Evolutionary conservation across 2,329 filamentous ascomycete genomes (phyloP).

Genomic region (Leptographium wingfieldii): DNA sequence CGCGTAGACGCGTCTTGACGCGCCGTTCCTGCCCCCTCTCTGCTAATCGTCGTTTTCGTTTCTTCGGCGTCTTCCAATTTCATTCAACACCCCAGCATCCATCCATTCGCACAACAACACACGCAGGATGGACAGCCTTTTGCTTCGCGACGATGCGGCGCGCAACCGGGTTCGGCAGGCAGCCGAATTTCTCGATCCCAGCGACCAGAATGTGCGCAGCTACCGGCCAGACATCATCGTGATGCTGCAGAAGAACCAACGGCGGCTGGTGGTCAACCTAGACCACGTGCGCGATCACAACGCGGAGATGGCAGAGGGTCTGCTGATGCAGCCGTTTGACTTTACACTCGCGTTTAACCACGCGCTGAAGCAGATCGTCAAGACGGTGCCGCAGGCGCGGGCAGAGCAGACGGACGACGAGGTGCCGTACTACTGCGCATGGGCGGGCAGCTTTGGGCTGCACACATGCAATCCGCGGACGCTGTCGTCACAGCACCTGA

Average conservation of each 20-base stretch:
- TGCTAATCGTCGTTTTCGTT: background rate
- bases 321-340: slow-evolving; percentile 80
- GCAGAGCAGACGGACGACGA: slow-evolving; percentile 67
- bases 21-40: slow-evolving; percentile 2
- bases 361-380: slow-evolving; percentile 79
- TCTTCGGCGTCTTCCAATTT: background rate
- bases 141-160: slow-evolving; percentile 73
- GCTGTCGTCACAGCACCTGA: slow-evolving; percentile 75
- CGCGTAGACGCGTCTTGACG: slow-evolving; percentile 12
- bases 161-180: slow-evolving; percentile 74
- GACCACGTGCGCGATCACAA: slow-evolving; percentile 88
- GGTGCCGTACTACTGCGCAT: slow-evolving; percentile 91
- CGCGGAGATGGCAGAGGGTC: slow-evolving; percentile 61
- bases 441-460: slow-evolving; percentile 88
- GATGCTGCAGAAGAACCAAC: slow-evolving; percentile 57
- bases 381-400: slow-evolving; percentile 63
- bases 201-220: slow-evolving; percentile 50
- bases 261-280: slow-evolving; percentile 59
- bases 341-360: slow-evolving; percentile 79
- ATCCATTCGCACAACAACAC: background rate
- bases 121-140: slow-evolving; percentile 51
- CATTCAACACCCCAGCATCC: background rate
- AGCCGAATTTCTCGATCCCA: slow-evolving; percentile 87
- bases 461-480: slow-evolving; percentile 92
- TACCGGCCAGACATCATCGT: slow-evolving; percentile 82